A percentile compares a stretch with the other conserved stretches of the same genome.
Conservation (phyloP, 176 grass and related monocot genomes). For the Areca catechu region DNA sequence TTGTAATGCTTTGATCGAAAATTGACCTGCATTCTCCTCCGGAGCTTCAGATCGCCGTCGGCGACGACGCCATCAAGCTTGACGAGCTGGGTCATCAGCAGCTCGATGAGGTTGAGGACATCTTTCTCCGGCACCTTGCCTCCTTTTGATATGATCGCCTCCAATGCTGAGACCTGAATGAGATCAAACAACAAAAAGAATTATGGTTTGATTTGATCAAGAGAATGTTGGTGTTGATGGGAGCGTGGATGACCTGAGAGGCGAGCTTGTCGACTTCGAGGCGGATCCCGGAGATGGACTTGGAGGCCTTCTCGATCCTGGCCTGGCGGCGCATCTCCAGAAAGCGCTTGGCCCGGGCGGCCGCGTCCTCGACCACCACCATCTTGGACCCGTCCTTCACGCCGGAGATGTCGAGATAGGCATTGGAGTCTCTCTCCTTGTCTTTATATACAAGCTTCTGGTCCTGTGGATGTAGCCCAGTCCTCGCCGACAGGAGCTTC, state of each 20-base stretch:
- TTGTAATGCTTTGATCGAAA: no score
- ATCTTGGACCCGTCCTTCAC: conserved; percentile 94
- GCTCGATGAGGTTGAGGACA: conserved; percentile 66
- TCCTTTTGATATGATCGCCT: conserved; percentile 71
- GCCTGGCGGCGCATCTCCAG: conserved; percentile 60
- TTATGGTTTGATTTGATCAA: not conserved
- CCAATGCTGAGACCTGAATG: conserved; percentile 65
- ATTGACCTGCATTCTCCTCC: conserved; percentile 59
- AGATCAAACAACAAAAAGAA: not conserved
- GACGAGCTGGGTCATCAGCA: conserved; percentile 89
- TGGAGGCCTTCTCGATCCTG: conserved; percentile 59
- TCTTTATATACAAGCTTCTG: conserved; percentile 74
- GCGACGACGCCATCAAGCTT: conserved; percentile 75
- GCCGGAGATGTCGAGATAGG: conserved; percentile 73
- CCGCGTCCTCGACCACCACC: conserved; percentile 57
- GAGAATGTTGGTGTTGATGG: no score
- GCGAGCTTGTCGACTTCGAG: conserved; percentile 87
- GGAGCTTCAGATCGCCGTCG: conserved; percentile 61
- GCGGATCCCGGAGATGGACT: conserved; percentile 51
- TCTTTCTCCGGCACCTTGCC: conserved; percentile 66
- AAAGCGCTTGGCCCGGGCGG: conserved; percentile 70
- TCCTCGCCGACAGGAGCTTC: conserved; percentile 61
- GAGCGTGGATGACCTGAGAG: conserved; percentile 40
- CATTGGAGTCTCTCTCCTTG: conserved; percentile 79
- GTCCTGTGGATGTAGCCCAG: conserved; percentile 76